These are phyloP conservation scores for Globisporangium rhizosaccharum DNA, from an alignment of 352 stramenopile species.

Conservation along the genomic window DNA sequence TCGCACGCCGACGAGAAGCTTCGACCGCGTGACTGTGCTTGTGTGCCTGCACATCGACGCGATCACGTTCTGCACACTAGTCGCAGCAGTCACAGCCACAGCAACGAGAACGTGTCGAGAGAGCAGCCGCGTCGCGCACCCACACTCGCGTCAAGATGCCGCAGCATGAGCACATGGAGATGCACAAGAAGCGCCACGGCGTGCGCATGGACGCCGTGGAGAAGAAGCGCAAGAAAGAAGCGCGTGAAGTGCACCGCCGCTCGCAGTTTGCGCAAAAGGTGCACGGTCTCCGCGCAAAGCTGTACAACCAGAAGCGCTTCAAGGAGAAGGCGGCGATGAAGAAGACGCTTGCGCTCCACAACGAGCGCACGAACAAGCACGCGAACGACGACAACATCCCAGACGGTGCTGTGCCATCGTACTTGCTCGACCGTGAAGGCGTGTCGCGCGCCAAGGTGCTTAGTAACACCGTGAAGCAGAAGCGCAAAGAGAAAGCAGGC, in stretches of 20 bases:
- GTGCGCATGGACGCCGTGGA: constrained; percentile 96
- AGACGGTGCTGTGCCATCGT: constrained; percentile 97
- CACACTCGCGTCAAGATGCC: constrained; percentile 73
- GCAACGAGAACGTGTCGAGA: not conserved
- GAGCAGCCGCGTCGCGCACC: not conserved
- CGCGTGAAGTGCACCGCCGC: constrained; percentile 95
- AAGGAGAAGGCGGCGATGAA: constrained; percentile 99
- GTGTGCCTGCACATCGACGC: too few species aligned
- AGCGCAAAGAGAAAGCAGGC: constrained; percentile 99
- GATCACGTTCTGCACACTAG: too few species aligned
- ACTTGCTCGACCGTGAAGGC: constrained; percentile 98
- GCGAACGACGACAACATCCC: constrained; percentile 96
- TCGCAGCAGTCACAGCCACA: too few species aligned
- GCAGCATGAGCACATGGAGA: constrained; percentile 99
- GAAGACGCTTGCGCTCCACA: constrained; percentile 98
- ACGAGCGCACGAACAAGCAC: constrained; percentile 99
- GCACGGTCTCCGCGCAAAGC: constrained; percentile 96
- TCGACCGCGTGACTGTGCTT: too few species aligned
- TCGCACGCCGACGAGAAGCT: too few species aligned
- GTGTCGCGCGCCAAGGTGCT: constrained; percentile 98
- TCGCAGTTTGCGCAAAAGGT: constrained; percentile 99
- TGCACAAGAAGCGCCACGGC: constrained; percentile 98
- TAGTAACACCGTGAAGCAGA: constrained; percentile 99
- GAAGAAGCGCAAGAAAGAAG: constrained; percentile 98
- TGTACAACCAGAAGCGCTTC: constrained; percentile 99